Conservation (phyloP, 148 eudicot genomes). For the Camellia japonica region DNA sequence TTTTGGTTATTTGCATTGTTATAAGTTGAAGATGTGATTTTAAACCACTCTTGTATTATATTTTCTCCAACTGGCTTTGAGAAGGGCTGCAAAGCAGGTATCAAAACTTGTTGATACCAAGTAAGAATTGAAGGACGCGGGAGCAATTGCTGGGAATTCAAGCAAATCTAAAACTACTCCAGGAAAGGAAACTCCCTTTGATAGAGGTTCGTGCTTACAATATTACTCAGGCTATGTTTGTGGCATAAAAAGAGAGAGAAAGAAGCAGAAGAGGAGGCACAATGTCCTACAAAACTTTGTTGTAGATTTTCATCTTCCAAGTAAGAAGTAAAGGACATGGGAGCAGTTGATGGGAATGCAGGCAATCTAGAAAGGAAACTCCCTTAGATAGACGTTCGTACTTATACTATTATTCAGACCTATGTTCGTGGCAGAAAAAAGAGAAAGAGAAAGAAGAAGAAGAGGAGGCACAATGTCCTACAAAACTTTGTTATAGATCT, state of each 20-base stretch:
- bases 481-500: background rate
- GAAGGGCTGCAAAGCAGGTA: background rate
- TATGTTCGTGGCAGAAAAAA: background rate
- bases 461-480: background rate
- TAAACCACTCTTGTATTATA: too few species aligned
- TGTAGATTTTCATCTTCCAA: background rate
- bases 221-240: background rate
- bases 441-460: background rate
- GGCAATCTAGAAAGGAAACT: background rate
- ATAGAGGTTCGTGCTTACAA: background rate
- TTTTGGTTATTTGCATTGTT: background rate
- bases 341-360: background rate
- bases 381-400: background rate
- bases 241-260: background rate
- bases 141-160: background rate
- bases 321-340: background rate
- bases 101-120: background rate
- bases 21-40: background rate
- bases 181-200: background rate
- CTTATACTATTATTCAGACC: background rate
- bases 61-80: background rate
- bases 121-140: background rate
- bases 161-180: background rate
- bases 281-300: background rate
- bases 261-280: background rate